A percentile compares a stretch with the other conserved stretches of the same genome.
Conservation (phyloP, 371 early-diverging fungal species). For the Nematocida sp. region DNA sequence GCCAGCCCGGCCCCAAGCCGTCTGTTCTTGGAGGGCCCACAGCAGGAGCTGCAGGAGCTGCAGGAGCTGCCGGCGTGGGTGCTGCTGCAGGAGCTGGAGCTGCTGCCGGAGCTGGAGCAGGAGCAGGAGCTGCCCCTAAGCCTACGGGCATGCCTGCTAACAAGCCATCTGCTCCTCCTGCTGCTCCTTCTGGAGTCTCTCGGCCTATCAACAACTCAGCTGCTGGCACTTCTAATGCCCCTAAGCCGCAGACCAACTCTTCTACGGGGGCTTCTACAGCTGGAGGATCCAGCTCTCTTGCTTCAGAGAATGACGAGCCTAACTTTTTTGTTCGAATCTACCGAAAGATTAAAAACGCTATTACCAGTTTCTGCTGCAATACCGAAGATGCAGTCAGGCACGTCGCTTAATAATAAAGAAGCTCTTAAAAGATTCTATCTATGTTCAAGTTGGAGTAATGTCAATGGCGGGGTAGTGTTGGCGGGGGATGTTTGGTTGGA, state of each 20-base stretch:
- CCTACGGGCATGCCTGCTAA: not conserved
- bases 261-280: too few species aligned
- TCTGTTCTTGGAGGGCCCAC: not conserved
- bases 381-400: slow-evolving; percentile 41
- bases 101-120: not conserved
- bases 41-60: not conserved
- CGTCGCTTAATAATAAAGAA: slow-evolving; percentile 52
- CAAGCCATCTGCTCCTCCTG: not conserved
- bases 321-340: slow-evolving; percentile 32
- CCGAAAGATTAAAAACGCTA: slow-evolving; percentile 40
- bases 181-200: not conserved
- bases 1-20: not conserved
- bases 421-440: too few species aligned
- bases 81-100: not conserved
- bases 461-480: too few species aligned
- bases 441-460: too few species aligned
- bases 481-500: too few species aligned
- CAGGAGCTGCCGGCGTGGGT: not conserved
- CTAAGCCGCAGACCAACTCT: too few species aligned
- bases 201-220: not conserved
- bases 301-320: slow-evolving; percentile 37
- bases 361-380: slow-evolving; percentile 35
- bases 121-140: not conserved
- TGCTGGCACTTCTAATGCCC: not conserved
- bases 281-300: too few species aligned